Evolutionary conservation across 2,329 filamentous ascomycete genomes (phyloP).

Genomic region (Magnaporthiopsis rhizophila): DNA sequence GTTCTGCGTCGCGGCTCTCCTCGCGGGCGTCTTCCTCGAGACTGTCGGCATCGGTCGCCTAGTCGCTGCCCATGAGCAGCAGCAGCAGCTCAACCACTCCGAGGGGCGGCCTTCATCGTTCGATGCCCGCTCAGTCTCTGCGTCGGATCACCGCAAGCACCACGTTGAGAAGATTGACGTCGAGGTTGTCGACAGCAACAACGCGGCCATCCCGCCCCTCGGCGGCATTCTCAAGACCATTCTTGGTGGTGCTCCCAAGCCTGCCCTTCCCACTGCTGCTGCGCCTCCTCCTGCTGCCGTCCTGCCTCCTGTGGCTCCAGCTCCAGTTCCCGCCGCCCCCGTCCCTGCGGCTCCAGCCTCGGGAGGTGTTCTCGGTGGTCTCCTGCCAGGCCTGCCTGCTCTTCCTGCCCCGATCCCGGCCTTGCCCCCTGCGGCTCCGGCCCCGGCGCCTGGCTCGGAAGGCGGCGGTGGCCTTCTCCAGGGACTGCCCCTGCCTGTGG

Average conservation of each 20-base stretch:
- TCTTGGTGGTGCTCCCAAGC: not conserved
- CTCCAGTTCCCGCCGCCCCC: not conserved
- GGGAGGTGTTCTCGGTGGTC: not conserved
- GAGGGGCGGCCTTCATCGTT: not conserved
- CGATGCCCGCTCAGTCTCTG: not conserved
- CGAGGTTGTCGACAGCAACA: not conserved
- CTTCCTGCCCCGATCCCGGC: not conserved
- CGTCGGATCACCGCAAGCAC: not conserved
- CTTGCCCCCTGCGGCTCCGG: not conserved
- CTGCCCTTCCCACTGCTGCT: not conserved
- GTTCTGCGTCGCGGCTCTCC: not conserved
- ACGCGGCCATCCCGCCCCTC: not conserved
- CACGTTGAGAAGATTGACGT: not conserved
- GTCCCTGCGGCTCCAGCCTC: not conserved
- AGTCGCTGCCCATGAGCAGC: not conserved
- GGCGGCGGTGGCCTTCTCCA: not conserved
- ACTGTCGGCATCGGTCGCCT: not conserved
- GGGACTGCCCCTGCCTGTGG: not conserved
- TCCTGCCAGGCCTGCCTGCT: not conserved
- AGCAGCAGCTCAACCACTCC: not conserved
- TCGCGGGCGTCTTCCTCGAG: not conserved
- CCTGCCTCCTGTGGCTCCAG: slow-evolving; percentile 1
- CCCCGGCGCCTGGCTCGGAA: not conserved
- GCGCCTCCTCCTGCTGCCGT: not conserved
- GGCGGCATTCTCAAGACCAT: not conserved